Conservation (phyloP, 169 alveolate genomes). For the Pseudocohnilembus persalinus region DNA sequence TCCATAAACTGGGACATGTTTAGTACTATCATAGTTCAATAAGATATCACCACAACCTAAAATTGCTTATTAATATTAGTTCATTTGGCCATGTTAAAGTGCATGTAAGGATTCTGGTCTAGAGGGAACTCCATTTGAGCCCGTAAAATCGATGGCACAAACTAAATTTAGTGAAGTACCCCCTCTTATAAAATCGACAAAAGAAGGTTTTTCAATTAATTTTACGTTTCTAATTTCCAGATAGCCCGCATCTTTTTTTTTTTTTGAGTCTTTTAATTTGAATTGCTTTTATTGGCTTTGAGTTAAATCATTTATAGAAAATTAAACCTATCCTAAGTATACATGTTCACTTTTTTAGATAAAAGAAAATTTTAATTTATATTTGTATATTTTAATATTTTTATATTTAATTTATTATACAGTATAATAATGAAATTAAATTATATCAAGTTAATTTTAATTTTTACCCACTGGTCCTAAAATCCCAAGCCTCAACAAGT, state of each 20-base stretch:
- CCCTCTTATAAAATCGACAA: conserved; percentile 70
- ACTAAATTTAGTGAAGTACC: conserved; percentile 71
- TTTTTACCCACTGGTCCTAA: conserved; percentile 12
- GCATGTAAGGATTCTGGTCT: conserved; percentile 65
- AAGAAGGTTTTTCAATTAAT: conserved; percentile 48
- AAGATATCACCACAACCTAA: conserved; percentile 61
- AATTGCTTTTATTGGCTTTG: neutral
- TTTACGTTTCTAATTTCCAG: conserved; percentile 11
- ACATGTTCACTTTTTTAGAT: conserved; percentile 7
- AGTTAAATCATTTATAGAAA: neutral
- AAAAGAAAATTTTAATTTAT: too few relatives aligned
- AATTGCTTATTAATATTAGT: conserved; percentile 72
- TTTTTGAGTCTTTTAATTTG: neutral
- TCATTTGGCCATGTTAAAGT: conserved; percentile 44
- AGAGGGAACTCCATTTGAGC: conserved; percentile 66
- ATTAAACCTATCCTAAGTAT: neutral
- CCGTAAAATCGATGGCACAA: conserved; percentile 81
- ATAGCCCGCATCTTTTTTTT: conserved; percentile 5
- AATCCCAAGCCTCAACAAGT: conserved; percentile 21
- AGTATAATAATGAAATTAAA: too few relatives aligned
- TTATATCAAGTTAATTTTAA: too few relatives aligned
- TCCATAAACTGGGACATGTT: conserved; percentile 80
- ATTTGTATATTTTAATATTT: too few relatives aligned
- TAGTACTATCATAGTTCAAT: conserved; percentile 75
- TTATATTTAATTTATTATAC: too few relatives aligned